phyloP scores from a whole-genome alignment of 495 filamentous ascomycete species.

The Penicillium silybi region DNA sequence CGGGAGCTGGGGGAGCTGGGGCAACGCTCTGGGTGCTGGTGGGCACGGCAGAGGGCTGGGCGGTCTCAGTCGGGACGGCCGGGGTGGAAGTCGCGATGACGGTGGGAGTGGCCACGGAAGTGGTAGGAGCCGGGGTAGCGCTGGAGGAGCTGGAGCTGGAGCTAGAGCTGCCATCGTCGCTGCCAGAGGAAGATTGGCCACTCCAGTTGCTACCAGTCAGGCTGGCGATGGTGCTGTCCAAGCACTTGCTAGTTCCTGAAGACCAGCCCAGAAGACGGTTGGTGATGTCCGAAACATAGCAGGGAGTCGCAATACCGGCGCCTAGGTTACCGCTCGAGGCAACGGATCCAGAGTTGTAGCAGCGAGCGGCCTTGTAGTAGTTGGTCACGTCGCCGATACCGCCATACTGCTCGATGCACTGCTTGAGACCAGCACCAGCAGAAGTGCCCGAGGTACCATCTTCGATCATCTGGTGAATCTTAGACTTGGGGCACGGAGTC shows the following conservation, averaged over 20 bases:
- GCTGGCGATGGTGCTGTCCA: conserved; percentile 4
- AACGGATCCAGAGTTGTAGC: conserved; percentile 57
- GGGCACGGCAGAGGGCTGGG: conserved; percentile 3
- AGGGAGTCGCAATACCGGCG: conserved; percentile 48
- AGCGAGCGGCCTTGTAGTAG: conserved; percentile 50
- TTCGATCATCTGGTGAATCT: conserved; percentile 46
- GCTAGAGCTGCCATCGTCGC: conserved; percentile 12
- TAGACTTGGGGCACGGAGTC: conserved; percentile 42
- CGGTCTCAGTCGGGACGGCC: conserved; percentile 9
- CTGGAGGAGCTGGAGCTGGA: background rate
- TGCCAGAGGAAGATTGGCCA: conserved; percentile 5
- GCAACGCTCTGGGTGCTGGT: background rate
- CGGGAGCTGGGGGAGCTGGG: background rate
- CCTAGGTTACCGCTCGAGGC: conserved; percentile 43
- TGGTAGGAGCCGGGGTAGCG: background rate
- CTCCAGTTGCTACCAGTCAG: conserved; percentile 7
- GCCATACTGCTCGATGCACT: conserved; percentile 27
- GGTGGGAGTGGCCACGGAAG: conserved; percentile 4
- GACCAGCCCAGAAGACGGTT: conserved; percentile 53
- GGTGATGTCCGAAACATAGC: conserved; percentile 55
- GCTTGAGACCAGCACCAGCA: conserved; percentile 40
- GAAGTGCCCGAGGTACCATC: conserved; percentile 43
- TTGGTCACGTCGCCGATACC: conserved; percentile 25
- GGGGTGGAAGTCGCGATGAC: conserved; percentile 3
- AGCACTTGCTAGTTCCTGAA: conserved; percentile 22